Evolutionary conservation across 2,329 filamentous ascomycete genomes (phyloP), one percentile per base, ranked within the genome.

Genomic region (Herpotrichia juniperi): DNA sequence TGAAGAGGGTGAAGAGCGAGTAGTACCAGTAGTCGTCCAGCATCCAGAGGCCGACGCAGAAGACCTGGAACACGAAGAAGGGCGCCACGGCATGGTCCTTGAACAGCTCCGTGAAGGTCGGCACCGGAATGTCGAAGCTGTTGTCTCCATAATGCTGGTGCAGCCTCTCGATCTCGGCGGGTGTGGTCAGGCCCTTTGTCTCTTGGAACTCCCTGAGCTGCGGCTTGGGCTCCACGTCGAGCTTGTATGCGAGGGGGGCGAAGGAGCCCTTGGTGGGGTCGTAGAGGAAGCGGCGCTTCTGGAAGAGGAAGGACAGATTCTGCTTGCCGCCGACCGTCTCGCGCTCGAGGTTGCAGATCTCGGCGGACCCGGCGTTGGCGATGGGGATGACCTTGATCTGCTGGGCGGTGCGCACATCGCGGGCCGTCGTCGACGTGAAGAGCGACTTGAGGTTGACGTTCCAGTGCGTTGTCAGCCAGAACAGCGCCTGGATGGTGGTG

Each of bases 1-100:
- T 99, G 79, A 97, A 93, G 19, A 99, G 87, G 0, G 96, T 99
- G 76, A 99, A 99, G 17, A 99, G 85, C 56, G 94, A 97, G 79
- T 99, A 99, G 81, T 99, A 99, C 94, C 96, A 99, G 78, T 97
- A 99, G 77, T 99, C 96, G 71, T 99, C 94, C 71, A 99, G 80
- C 87, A 97, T 91, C 94, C 94, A 99, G 55, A 99, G 80, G 14
- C 94, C 96, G 52, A 99, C 94, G 66, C 96, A 99, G 80, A 99
- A 99, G 56, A 99, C 83, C 81, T 99, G 94, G 79, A 99, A 99
- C 58, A 99, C 93, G 77, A 99, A 99, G 81, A 99, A 99, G 4
- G 94, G 94, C 19, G 96, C 96, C 19, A 99, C 96, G 21, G 96
- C 93, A 74, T 99, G 96, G 76, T 99, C 94, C 76, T 96, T 90